Base-by-base conservation (phyloP, 2,329 filamentous ascomycete species). In the Colletotrichum sidae region DNA sequence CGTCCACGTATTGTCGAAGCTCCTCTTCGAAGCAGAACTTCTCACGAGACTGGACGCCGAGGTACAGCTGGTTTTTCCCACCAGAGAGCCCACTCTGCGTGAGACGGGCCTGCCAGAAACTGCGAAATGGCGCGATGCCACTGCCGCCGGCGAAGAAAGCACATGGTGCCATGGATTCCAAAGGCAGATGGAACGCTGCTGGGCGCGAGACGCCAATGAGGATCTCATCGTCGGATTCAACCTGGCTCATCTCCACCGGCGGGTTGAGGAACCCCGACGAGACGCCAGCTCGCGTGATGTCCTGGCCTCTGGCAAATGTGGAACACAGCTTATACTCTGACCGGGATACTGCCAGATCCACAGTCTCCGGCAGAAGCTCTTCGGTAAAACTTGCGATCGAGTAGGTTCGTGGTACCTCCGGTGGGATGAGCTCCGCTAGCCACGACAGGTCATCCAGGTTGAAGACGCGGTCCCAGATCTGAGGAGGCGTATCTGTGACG, bases 191-290 rank as follows among this genome's bases (percentile, higher is more conserved):
- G 69, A 87, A 86, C 0, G 82, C 77, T 1, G 83, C 77, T 0
- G 84, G 84, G 0, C 83, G 77, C 0, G 84, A 86, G 0, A 86
- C 79, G 2, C 84, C 84, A 12, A 86, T 75, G 2, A 86, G 74
- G 0, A 86, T 69, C 49, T 84, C 81, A 10, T 86, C 83, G n/a
- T 81, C 80, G 2, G 74, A 73, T 50, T 76, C 73, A 53, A 78
- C 76, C 2, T 82, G 79, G 49, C 69, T 71, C 34, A 73, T 74
- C 3, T 73, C 70, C 2, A 80, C 73, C 6, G 72, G 72, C 0
- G 84, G 84, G 57, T 86, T 87, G 6, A 86, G 75, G 68, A 86
- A 86, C 4, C 83, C 82, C 58, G 84, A 86, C 8, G 81, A 80
- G 1, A 86, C 83, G 11, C 84, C 84, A 4, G 80, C 75, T 2